A percentile compares a stretch with the other conserved stretches of the same genome.
phyloP scores from a whole-genome alignment of 805 yeast genomes.

The Clavispora carvajalis region DNA sequence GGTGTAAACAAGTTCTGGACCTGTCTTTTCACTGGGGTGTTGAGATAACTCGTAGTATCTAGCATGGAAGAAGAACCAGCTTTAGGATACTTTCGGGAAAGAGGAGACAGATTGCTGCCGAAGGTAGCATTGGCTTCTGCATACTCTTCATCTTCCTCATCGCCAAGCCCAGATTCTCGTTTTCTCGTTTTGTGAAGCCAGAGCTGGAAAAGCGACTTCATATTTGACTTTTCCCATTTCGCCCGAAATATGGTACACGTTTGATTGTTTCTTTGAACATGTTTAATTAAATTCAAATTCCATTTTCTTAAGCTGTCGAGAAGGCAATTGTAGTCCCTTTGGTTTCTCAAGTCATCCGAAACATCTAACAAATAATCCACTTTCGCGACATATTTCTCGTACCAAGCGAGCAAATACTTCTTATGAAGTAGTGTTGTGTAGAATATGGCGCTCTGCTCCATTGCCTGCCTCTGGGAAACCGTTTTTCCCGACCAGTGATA shows the following conservation, averaged over 20 bases:
- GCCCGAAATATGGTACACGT: slow-evolving; percentile 29
- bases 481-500: slow-evolving; percentile 7
- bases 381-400: slow-evolving; percentile 23
- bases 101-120: slow-evolving; percentile 27
- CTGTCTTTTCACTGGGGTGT: slow-evolving; percentile 32
- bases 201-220: slow-evolving; percentile 30
- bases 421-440: slow-evolving; percentile 13
- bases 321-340: slow-evolving; percentile 22
- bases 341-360: slow-evolving; percentile 26
- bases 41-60: slow-evolving; percentile 19
- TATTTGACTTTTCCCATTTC: slow-evolving; percentile 26
- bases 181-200: slow-evolving; percentile 29
- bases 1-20: slow-evolving; percentile 17
- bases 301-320: slow-evolving; percentile 27
- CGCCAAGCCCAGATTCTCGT: slow-evolving; percentile 1
- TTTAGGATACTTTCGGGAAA: slow-evolving; percentile 19
- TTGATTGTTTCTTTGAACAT: slow-evolving; percentile 28
- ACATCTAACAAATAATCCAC: slow-evolving; percentile 21
- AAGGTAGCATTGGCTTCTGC: slow-evolving; percentile 18
- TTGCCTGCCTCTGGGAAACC: background rate
- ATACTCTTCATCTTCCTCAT: slow-evolving; percentile 7
- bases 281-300: slow-evolving; percentile 33
- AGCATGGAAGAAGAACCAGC: background rate
- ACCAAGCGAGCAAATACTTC: slow-evolving; percentile 30
- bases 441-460: slow-evolving; percentile 4